phyloP scores from a whole-genome alignment of 208 protist species.

The Vickermania ingenoplastis region DNA sequence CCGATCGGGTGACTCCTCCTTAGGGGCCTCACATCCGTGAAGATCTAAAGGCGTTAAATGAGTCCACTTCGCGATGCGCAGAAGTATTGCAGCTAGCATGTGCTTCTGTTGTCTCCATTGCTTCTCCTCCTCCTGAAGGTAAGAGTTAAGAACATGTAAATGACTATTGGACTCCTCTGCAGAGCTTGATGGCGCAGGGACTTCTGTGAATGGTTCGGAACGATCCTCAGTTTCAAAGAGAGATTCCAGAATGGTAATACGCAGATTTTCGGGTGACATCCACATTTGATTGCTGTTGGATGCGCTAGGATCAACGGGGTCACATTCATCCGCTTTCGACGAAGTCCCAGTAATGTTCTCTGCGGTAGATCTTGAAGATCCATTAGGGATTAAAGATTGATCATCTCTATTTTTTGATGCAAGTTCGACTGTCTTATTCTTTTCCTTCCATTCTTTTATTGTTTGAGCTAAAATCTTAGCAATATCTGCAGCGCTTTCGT shows the following conservation, averaged over 20 bases:
- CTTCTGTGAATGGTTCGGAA: too few species aligned
- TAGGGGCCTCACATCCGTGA: conserved; percentile 20
- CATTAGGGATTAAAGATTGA: neutral
- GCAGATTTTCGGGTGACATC: conserved; percentile 35
- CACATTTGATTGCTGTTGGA: conserved; percentile 9
- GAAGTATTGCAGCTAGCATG: conserved; percentile 29
- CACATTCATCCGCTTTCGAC: neutral
- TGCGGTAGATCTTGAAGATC: too few species aligned
- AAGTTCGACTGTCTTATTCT: neutral
- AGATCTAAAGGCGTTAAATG: conserved; percentile 33
- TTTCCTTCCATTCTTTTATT: conserved; percentile 17
- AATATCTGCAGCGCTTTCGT: conserved; percentile 44
- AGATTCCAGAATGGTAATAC: conserved; percentile 71
- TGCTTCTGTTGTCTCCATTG: conserved; percentile 71
- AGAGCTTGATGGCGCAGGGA: too few species aligned
- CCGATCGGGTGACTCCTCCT: neutral
- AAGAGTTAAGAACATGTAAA: conserved; percentile 53
- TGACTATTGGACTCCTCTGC: neutral
- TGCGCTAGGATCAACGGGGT: neutral
- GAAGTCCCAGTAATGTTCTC: neutral
- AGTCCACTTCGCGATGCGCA: conserved; percentile 18
- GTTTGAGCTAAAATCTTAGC: conserved; percentile 46
- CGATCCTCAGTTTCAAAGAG: conserved; percentile 63
- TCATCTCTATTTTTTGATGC: neutral
- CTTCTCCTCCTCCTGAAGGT: conserved; percentile 38